phyloP scores from a whole-genome alignment of 176 grass and related monocot species.

The Carex cristatella region DNA sequence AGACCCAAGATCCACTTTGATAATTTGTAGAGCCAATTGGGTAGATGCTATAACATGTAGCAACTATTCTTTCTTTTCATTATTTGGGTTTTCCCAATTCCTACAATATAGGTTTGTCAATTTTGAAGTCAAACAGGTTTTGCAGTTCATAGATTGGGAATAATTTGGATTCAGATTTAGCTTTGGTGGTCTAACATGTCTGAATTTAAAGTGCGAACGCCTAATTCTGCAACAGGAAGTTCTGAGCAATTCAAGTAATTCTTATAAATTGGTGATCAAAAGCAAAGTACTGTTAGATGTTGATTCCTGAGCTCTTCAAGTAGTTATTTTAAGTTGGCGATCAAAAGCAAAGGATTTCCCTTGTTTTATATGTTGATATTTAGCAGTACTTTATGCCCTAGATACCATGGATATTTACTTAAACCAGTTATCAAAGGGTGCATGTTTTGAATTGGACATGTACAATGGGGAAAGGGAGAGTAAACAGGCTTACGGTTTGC shows the following conservation, averaged over 20 bases:
- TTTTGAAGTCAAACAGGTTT: background rate
- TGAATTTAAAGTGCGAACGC: background rate
- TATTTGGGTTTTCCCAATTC: background rate
- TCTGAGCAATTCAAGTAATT: background rate
- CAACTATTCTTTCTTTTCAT: background rate
- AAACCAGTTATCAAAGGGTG: background rate
- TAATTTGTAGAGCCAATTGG: background rate
- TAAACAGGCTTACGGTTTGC: conserved; percentile 48
- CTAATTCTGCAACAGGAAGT: background rate
- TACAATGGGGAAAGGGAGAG: background rate
- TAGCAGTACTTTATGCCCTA: background rate
- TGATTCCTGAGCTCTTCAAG: background rate
- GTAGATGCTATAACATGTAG: background rate
- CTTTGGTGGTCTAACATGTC: background rate
- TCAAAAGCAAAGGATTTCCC: background rate
- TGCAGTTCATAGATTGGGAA: background rate
- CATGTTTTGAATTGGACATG: background rate
- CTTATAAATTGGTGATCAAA: background rate
- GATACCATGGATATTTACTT: background rate
- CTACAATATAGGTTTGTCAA: background rate
- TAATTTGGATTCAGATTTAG: background rate
- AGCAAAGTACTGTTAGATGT: background rate
- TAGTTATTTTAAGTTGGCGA: background rate
- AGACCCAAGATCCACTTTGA: background rate
- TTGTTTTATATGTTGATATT: background rate